Percentiles rank a stretch among this genome's conserved stretches.
Evolutionary conservation across 2,329 filamentous ascomycete genomes (phyloP).

Genomic region (Grosmannia clavigera): DNA sequence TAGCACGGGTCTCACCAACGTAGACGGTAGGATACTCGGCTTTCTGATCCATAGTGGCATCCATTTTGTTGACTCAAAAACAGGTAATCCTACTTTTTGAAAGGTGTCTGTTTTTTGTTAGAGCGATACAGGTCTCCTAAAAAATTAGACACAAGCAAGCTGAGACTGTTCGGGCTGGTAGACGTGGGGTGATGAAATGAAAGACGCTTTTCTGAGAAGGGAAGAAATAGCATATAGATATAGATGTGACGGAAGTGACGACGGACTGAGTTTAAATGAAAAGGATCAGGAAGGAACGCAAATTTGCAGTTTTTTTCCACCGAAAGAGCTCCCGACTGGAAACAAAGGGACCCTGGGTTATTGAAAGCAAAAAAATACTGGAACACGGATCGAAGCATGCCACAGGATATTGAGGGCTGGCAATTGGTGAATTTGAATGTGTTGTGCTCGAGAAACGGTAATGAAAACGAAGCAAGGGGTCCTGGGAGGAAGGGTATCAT

Average conservation of each 20-base stretch:
- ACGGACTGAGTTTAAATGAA: neutral
- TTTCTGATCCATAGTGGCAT: neutral
- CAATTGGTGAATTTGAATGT: too few relatives aligned
- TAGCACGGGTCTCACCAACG: neutral
- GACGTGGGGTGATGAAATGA: neutral
- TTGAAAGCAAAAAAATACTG: neutral
- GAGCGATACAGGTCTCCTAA: neutral
- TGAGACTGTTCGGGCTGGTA: neutral
- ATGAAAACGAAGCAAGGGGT: neutral
- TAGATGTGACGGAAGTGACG: neutral
- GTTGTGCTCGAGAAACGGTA: too few relatives aligned
- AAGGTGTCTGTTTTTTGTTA: neutral
- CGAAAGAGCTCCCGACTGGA: neutral
- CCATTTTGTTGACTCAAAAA: slow-evolving; percentile 3
- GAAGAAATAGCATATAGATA: neutral
- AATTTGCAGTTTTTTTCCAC: too few relatives aligned
- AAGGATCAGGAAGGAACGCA: slow-evolving; percentile 6
- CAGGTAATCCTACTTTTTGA: neutral
- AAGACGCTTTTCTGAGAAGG: neutral
- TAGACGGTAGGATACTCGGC: neutral
- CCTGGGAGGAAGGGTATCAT: too few relatives aligned
- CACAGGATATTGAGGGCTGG: too few relatives aligned
- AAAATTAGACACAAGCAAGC: neutral
- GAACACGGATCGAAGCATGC: too few relatives aligned
- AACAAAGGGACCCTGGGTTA: neutral